phyloP scores from a whole-genome alignment of 192 early-diverging fungal species.

The Podila epicladia region DNA sequence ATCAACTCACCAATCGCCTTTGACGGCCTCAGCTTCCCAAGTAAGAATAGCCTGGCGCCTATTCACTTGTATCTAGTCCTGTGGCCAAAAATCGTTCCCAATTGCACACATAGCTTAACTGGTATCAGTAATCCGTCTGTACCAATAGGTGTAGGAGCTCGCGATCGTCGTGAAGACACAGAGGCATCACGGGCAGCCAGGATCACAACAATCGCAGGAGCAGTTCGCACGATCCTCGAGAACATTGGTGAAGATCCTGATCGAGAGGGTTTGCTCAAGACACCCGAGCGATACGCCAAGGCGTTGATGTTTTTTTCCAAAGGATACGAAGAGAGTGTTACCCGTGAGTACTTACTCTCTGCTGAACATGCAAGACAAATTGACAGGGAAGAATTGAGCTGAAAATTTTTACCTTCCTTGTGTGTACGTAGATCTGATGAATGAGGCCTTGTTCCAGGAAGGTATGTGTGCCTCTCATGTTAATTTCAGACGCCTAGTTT shows the following conservation, averaged over 20 bases:
- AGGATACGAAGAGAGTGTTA: conserved; percentile 94
- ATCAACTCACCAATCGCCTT: conserved; percentile 65
- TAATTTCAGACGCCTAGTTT: too few species aligned
- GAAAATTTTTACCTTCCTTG: neutral
- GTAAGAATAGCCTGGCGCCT: conserved; percentile 56
- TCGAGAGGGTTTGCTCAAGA: conserved; percentile 95
- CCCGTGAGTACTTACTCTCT: conserved; percentile 50
- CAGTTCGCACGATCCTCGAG: conserved; percentile 90
- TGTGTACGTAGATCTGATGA: conserved; percentile 38
- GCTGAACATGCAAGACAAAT: neutral
- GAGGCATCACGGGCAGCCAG: conserved; percentile 76
- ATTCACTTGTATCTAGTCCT: neutral
- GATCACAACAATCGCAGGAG: conserved; percentile 80
- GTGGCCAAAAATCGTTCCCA: too few species aligned
- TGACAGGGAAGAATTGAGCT: neutral
- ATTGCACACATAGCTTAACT: too few species aligned
- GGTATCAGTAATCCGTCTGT: neutral
- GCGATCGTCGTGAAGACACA: conserved; percentile 83
- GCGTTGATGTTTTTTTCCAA: conserved; percentile 98
- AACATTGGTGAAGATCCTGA: conserved; percentile 95
- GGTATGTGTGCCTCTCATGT: conserved; percentile 6
- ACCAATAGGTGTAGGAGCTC: conserved; percentile 79
- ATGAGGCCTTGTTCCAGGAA: conserved; percentile 51
- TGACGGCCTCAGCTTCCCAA: conserved; percentile 85
- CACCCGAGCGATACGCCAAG: conserved; percentile 96